Conservation (phyloP, 257 asterid species). For the Echites panduratus region DNA sequence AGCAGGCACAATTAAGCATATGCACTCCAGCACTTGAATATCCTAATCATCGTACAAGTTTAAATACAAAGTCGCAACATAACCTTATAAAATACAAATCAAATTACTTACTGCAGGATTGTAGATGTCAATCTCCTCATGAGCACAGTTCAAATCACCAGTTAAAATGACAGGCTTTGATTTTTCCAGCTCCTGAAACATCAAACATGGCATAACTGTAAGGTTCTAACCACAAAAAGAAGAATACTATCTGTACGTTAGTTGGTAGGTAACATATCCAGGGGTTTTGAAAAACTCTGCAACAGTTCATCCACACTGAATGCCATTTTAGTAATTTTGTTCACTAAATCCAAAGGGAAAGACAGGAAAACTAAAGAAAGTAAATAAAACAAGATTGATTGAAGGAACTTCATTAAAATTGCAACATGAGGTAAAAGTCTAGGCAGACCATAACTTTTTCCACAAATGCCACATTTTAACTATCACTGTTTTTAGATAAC, state of each 20-base stretch:
- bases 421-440: no score
- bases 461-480: no score
- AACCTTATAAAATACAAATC: neutral
- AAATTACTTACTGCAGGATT: slow-evolving; percentile 73
- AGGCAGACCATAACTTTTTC: no score
- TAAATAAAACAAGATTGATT: slow-evolving; percentile 1
- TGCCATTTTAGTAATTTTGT: neutral
- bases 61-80: neutral
- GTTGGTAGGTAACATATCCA: neutral
- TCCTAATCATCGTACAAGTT: neutral
- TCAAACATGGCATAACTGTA: slow-evolving; percentile 17
- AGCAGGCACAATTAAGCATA: neutral
- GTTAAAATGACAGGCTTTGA: slow-evolving; percentile 86
- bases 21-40: neutral
- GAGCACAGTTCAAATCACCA: slow-evolving; percentile 96
- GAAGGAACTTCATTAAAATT: neutral
- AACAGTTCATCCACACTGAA: neutral
- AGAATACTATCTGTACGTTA: no score
- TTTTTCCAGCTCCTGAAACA: slow-evolving; percentile 75
- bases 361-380: neutral
- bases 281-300: no score
- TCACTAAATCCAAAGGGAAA: neutral
- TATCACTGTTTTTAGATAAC: no score
- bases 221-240: slow-evolving; percentile 7
- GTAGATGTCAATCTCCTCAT: slow-evolving; percentile 83